These are phyloP conservation scores for Penicillium sp. DNA, from an alignment of 2,329 filamentous ascomycete species.

Conservation along the genomic window DNA sequence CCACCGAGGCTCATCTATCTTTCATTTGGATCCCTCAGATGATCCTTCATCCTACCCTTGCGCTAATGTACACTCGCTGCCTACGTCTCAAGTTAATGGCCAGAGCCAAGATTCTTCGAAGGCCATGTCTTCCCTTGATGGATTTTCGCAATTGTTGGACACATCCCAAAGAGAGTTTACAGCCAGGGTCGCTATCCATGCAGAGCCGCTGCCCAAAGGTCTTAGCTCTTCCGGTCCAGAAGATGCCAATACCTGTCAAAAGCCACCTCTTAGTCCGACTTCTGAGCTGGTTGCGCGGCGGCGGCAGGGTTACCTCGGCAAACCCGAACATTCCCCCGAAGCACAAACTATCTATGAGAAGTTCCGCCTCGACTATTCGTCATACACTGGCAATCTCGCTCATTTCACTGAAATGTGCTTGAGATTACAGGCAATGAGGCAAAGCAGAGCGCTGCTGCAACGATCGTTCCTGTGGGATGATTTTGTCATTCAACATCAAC, in stretches of 20 bases:
- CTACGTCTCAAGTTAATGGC: conserved; percentile 7
- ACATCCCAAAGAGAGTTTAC: conserved; percentile 3
- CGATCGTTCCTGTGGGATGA: conserved; percentile 46
- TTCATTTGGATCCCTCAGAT: conserved; percentile 8
- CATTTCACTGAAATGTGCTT: conserved; percentile 41
- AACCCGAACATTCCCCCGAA: conserved; percentile 18
- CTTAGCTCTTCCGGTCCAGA: not conserved
- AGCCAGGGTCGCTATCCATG: conserved; percentile 16
- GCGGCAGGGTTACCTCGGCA: conserved; percentile 23
- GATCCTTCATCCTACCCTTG: conserved; percentile 20
- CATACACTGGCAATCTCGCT: conserved; percentile 37
- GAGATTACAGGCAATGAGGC: conserved; percentile 34
- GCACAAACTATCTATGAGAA: conserved; percentile 33
- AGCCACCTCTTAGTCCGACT: conserved; percentile 1
- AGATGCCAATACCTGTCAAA: not conserved
- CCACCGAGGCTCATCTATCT: conserved; percentile 13
- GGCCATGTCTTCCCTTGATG: not conserved
- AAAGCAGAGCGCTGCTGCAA: conserved; percentile 27
- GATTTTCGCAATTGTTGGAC: not conserved
- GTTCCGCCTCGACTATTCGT: conserved; percentile 40
- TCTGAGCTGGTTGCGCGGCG: conserved; percentile 21
- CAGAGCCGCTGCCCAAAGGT: conserved; percentile 17
- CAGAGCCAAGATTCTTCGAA: conserved; percentile 5
- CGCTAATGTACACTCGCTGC: conserved; percentile 18
- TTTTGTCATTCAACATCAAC: conserved; percentile 42